Evolutionary conservation across 2,329 filamentous ascomycete species (phyloP), one percentile per base, ranked within the genome.

Genomic region (Xylariaceae sp.): DNA sequence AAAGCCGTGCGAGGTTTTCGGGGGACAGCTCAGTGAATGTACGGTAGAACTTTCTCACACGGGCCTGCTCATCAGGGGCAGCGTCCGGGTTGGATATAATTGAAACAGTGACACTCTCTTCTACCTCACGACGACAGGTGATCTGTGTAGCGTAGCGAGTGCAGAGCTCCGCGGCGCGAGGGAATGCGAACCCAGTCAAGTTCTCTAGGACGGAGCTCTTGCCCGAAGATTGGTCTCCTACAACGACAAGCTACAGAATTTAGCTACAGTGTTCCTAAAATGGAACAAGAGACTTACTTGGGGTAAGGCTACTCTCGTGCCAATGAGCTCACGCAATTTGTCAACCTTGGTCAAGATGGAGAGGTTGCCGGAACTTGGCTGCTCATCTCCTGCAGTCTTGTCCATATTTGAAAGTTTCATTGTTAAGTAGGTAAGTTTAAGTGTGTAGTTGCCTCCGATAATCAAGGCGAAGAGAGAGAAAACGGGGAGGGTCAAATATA

Each of bases 121-220:
- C 46, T 0, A 37, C 27, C 4, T 76, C 72, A 0, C 77, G 75
- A 1, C 75, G 69, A 50, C 69, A 75, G 3, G 71, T 74, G 27
- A 80, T 79, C 60, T 79, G 75, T 0, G 79, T 81, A 0, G 74
- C 77, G 37, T 79, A 78, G 0, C 79, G 71, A 0, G 79, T 81
- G 39, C 79, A 80, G 1, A 80, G 72, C 0, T 70, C 75, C 0
- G 70, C 69, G 0, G 63, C 71, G 1, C 75, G 71, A 4, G 79
- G 78, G 32, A 81, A 79, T 0, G 73, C 72, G 27, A 81, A 77
- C 0, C 75, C 76, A 0, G 78, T 81, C 26, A 82, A 56, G 15
- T 73, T 92, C 68, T 94, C 89, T 24, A 94, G 76, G 15, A 94
- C 87, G 1, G 89, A 93, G 70, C 87, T 91, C 77, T 95, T 95